These are phyloP conservation scores for Zizania palustris DNA, from an alignment of 202 grass and related monocot species.

Conservation along the genomic window DNA sequence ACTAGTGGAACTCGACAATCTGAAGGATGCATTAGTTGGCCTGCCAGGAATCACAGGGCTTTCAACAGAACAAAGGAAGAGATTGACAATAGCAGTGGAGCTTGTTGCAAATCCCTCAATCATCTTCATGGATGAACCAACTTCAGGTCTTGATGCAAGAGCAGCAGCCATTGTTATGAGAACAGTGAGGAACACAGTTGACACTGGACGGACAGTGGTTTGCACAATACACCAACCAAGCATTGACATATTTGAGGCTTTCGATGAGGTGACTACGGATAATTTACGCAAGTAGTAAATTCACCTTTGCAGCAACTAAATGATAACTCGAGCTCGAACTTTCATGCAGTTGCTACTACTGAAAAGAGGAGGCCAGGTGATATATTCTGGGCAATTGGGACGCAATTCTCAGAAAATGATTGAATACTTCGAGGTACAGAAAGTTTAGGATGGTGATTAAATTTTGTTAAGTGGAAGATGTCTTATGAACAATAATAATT, in stretches of 20 bases:
- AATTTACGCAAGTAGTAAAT: slow-evolving; percentile 35
- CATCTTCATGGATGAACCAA: slow-evolving; percentile 99
- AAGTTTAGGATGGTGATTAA: slow-evolving; percentile 1
- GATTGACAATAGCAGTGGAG: slow-evolving; percentile 97
- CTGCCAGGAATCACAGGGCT: slow-evolving; percentile 92
- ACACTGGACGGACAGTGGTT: slow-evolving; percentile 95
- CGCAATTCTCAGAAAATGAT: slow-evolving; percentile 84
- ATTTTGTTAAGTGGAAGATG: slow-evolving; percentile 13
- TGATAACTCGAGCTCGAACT: slow-evolving; percentile 28
- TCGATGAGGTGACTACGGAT: slow-evolving; percentile 76
- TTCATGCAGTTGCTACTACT: slow-evolving; percentile 70
- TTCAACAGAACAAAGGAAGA: slow-evolving; percentile 95
- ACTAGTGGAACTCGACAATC: slow-evolving; percentile 87
- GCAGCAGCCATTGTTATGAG: slow-evolving; percentile 99
- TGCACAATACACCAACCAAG: slow-evolving; percentile 99
- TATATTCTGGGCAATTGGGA: slow-evolving; percentile 83
- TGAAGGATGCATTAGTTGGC: slow-evolving; percentile 88
- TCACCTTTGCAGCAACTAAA: slow-evolving; percentile 15
- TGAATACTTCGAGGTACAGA: slow-evolving; percentile 86
- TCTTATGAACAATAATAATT: slow-evolving; percentile 16
- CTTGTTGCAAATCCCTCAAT: slow-evolving; percentile 96
- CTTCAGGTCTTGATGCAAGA: slow-evolving; percentile 98
- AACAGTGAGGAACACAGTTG: slow-evolving; percentile 97
- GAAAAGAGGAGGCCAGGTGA: slow-evolving; percentile 97
- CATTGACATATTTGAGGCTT: slow-evolving; percentile 99